These are phyloP conservation scores for Gonium pectorale DNA, from an alignment of 139 green algal genomes.

Conservation along the genomic window DNA sequence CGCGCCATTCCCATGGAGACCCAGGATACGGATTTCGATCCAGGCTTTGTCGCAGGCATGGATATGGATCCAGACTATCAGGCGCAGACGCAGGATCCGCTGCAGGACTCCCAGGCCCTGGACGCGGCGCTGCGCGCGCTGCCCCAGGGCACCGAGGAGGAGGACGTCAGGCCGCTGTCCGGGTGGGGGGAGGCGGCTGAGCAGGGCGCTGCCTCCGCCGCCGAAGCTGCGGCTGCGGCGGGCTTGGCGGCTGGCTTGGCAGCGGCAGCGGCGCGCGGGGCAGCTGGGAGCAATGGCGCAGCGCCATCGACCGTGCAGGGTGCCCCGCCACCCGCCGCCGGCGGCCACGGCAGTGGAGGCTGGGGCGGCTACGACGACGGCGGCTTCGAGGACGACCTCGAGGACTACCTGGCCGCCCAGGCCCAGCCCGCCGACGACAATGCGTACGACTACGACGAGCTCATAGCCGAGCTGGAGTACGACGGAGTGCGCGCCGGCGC, in stretches of 20 bases:
- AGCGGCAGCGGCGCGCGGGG: background rate
- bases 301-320: background rate
- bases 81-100: background rate
- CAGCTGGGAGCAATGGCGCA: background rate
- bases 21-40: background rate
- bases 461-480: slow-evolving; percentile 3
- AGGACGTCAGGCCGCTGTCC: background rate
- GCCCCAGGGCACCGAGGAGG: background rate
- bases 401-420: slow-evolving; percentile 30
- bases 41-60: too few species aligned
- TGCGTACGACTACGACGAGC: background rate
- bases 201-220: background rate
- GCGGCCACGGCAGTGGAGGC: too few species aligned
- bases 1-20: background rate
- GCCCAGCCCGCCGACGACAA: background rate
- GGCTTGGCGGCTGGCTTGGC: background rate
- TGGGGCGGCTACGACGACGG: too few species aligned
- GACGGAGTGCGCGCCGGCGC: background rate
- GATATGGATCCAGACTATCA: background rate
- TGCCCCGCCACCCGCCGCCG: background rate
- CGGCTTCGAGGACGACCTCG: slow-evolving; percentile 14
- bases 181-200: background rate
- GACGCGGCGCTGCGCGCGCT: slow-evolving; percentile 1
- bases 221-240: background rate
- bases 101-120: background rate